Base-by-base conservation (phyloP, 148 eudicot species). In the Silene uniflora region DNA sequence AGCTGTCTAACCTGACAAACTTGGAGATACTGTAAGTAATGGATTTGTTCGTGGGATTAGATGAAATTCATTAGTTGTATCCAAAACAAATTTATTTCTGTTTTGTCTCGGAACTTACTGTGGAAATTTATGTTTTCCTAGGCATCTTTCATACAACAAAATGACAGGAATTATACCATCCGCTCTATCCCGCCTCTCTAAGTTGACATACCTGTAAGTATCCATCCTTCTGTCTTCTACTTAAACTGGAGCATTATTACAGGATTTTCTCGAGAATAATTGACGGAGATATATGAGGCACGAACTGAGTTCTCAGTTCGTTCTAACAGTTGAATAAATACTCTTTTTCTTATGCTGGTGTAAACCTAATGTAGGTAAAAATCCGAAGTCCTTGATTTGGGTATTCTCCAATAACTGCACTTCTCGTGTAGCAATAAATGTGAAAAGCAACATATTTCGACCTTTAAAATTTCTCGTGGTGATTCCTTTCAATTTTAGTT, bases 131-230 rank as follows among this genome's bases (percentile, higher is more conserved):
- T 75, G 24, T 67, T 73, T 80, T 42, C 78, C 68, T 87, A 93
- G 97, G 84, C 88, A 93, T 80, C 79, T 93, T 76, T 93, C 98
- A 58, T 79, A 86, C 77, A 91, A 93, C 87, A 93, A 93, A 81
- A 93, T 91, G 98, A 85, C 96, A 64, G 98, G 98, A 74, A 87
- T 94, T 7, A 80, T 94, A 54, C 98, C 98, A 80, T 86, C 83
- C 73, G 91, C 90, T 47, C 75, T 88, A 77, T 90, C 93, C 76
- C 96, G 83, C 79, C 90, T 94, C 71, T 91, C 98, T 62, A 88
- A 84, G 77, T 79, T 94, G 78, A 94, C 98, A n/a, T 88, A 94
- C 89, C 78, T 94, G 98, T 94, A 87, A 86, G 97, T 84, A 13
- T 78, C 44, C 80, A 75, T 27, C 71, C 23, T 54, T 14, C 32